Conservation (phyloP, 106 monocot species). For the Acorus gramineus region DNA sequence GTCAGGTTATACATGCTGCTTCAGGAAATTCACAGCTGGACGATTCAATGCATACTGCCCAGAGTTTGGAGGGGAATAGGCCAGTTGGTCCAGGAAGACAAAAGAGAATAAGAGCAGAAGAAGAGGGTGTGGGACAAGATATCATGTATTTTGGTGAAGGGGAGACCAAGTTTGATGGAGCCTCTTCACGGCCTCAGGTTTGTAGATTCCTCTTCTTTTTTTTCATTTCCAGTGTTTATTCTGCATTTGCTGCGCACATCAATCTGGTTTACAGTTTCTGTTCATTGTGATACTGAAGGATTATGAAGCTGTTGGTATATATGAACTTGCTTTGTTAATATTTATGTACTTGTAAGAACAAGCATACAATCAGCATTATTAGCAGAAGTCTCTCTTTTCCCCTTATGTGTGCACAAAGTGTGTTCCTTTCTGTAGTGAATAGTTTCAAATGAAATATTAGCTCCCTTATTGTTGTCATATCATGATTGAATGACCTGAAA, state of each 20-base stretch:
- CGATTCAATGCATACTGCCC: background rate
- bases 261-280: background rate
- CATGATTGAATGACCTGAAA: no score
- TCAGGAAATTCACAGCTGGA: conserved; percentile 2
- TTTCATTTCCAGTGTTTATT: background rate
- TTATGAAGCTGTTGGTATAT: no score
- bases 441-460: no score
- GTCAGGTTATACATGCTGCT: background rate
- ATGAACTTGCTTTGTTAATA: no score
- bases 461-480: no score
- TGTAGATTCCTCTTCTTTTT: no score
- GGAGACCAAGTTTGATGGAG: background rate
- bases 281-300: no score
- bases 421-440: no score
- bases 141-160: background rate
- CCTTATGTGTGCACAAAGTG: no score
- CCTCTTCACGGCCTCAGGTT: conserved; percentile 10
- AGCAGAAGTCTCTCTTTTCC: no score
- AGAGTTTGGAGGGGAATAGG: conserved; percentile 10
- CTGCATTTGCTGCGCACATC: background rate
- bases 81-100: conserved; percentile 4
- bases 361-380: no score
- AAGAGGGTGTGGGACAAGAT: background rate
- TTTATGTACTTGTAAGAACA: no score
- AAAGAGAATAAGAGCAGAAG: background rate